These are phyloP conservation scores for Paracoccidioides brasiliensis DNA, from an alignment of 2,329 filamentous ascomycete species.

Conservation along the genomic window DNA sequence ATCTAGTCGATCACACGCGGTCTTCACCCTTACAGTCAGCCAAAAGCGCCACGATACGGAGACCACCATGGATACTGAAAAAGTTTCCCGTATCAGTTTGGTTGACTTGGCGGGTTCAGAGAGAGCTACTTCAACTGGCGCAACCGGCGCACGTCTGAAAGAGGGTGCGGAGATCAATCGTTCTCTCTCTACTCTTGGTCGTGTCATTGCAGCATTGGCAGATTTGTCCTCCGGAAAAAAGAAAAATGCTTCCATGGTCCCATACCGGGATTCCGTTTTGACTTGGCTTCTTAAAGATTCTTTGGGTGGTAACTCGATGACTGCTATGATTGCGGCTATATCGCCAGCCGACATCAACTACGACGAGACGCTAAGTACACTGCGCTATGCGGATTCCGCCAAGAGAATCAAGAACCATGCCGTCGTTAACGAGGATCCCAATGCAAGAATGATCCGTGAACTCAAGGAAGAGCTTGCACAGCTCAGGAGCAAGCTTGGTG, in stretches of 20 bases:
- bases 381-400: constrained; percentile 92
- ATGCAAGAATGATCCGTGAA: constrained; percentile 96
- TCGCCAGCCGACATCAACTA: constrained; percentile 98
- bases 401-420: constrained; percentile 99
- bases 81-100: constrained; percentile 93
- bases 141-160: constrained; percentile 86
- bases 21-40: constrained; percentile 90
- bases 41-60: constrained; percentile 85
- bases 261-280: constrained; percentile 90
- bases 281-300: constrained; percentile 98
- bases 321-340: constrained; percentile 98
- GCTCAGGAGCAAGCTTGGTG: constrained; percentile 71
- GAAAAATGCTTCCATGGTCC: constrained; percentile 64
- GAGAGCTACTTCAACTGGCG: constrained; percentile 90
- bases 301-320: constrained; percentile 96
- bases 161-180: constrained; percentile 98
- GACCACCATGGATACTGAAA: constrained; percentile 94
- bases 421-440: constrained; percentile 96
- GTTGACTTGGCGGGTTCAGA: constrained; percentile 97
- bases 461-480: constrained; percentile 87
- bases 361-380: constrained; percentile 88
- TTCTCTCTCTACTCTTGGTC: constrained; percentile 86
- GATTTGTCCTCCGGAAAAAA: constrained; percentile 77
- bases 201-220: constrained; percentile 91
- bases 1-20: constrained; percentile 92